Base-by-base conservation (phyloP, 164 flowering plant genomes). In the Macadamia tetraphylla region DNA sequence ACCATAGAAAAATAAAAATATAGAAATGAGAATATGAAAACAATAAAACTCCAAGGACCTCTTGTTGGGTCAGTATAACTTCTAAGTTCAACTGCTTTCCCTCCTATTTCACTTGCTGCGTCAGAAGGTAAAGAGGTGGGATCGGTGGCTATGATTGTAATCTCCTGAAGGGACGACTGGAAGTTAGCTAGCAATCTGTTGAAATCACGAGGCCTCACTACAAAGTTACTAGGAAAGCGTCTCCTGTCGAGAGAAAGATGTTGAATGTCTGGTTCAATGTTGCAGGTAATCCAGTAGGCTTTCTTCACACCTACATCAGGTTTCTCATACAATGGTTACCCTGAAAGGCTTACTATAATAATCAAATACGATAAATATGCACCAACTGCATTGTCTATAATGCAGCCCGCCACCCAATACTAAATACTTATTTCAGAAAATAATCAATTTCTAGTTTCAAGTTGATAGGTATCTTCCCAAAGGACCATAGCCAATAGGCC, bases 81-180 rank as follows among this genome's bases (percentile, higher is more conserved):
- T 80, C 97, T 80, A 59, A 95, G 81, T 76, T 89, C 99, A 71
- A 95, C 97, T 66, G 99, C 90, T 80, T 95, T 95, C 68, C 99
- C 98, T 64, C 94, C 99, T 62, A 92, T 83, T 70, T 85, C 89
- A 79, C 71, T 78, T 48, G 83, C 89, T 62, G 78, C 81, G 73
- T 87, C 94, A 60, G 89, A 79, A 63, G 96, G 87, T 48, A 77
- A 48, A 23, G 89, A 76, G 58, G 77, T 71, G 12, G 79, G 88
- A 72, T 90, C 96, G 56, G 97, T 95, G 52, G 98, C 94, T 73
- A 95, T 90, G 69, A 92, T 68, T 9, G 98, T 92, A 15, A 95
- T 95, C 86, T 95, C 99, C 73, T 90, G 96, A 80, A 94, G 95
- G 23, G 93, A 92, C 68, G 97, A 87, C 66, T 90, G 96, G 74